Conservation (phyloP, 83 land plant genomes). For the Larix sibirica region DNA sequence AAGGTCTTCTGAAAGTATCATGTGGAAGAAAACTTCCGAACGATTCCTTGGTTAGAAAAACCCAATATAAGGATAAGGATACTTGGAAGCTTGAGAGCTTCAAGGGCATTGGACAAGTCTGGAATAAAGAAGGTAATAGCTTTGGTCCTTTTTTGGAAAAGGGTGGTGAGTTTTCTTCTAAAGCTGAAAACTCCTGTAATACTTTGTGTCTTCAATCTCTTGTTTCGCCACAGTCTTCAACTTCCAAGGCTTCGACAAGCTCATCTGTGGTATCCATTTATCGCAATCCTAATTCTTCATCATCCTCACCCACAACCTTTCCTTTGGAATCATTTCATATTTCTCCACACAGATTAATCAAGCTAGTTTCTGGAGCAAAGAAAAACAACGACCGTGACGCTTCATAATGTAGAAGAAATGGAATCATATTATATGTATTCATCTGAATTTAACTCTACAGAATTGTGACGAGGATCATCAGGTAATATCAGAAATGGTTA, state of each 20-base stretch:
- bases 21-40: conserved; percentile 23
- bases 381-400: conserved; percentile 36
- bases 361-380: background rate
- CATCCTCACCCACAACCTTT: conserved; percentile 36
- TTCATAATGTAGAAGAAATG: conserved; percentile 15
- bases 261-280: conserved; percentile 47
- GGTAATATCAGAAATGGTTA: background rate
- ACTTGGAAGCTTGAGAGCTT: conserved; percentile 24
- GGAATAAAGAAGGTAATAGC: conserved; percentile 34
- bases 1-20: background rate
- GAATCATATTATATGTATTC: conserved; percentile 7
- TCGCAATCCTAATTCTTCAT: conserved; percentile 39
- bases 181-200: background rate
- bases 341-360: conserved; percentile 1
- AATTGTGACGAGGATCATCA: background rate
- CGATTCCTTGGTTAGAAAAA: conserved; percentile 22
- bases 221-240: background rate
- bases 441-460: conserved; percentile 2
- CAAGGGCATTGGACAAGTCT: conserved; percentile 24
- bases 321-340: conserved; percentile 18
- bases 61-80: conserved; percentile 3
- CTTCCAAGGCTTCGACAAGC: conserved; percentile 36
- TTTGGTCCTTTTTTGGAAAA: conserved; percentile 23
- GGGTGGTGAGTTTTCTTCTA: conserved; percentile 7
- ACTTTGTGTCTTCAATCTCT: too few species aligned